Conservation (phyloP, 441 rosid genomes). For the Macaranga tanarius region DNA sequence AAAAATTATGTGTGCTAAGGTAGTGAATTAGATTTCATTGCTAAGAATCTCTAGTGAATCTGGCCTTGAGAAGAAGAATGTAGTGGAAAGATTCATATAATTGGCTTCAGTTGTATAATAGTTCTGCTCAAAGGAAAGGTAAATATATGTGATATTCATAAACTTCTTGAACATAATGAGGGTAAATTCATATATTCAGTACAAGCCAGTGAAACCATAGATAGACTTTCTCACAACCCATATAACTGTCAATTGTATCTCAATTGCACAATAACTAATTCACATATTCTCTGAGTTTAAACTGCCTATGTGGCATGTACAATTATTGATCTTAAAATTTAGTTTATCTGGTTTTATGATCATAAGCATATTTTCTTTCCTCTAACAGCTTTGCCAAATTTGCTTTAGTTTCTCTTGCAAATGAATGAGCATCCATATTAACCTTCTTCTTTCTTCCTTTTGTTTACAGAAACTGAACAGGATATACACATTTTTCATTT, state of each 20-base stretch:
- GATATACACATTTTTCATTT: slow-evolving; percentile 15
- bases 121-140: not conserved
- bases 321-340: slow-evolving; percentile 1
- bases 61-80: not conserved
- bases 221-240: no score
- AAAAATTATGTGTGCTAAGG: not conserved
- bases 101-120: not conserved
- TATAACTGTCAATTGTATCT: no score
- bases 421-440: not conserved
- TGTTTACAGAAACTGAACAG: slow-evolving; percentile 22
- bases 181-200: not conserved
- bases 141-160: not conserved
- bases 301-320: not conserved
- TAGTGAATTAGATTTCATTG: not conserved
- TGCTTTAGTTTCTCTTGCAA: not conserved
- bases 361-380: not conserved
- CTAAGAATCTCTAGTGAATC: slow-evolving; percentile 9
- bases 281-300: not conserved
- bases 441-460: slow-evolving; percentile 1
- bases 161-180: slow-evolving; percentile 6
- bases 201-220: not conserved
- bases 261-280: not conserved
- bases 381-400: not conserved
- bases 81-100: not conserved
- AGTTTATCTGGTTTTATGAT: not conserved